These are phyloP conservation scores for Boletus calvinii DNA, from an alignment of 1,284 basidiomycete genomes.

Conservation along the genomic window DNA sequence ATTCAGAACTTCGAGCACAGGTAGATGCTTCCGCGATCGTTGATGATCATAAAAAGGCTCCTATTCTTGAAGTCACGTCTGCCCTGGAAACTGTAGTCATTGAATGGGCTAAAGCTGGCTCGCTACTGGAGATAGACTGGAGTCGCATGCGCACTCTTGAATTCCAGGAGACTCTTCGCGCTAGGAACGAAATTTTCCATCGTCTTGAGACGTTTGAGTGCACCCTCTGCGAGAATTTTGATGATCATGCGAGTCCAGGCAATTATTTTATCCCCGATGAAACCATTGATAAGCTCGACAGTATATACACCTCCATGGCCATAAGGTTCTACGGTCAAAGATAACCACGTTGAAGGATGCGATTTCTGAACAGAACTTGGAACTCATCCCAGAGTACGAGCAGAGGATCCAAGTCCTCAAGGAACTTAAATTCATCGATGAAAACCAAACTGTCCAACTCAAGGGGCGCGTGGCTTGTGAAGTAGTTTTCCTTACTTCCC, in stretches of 20 bases:
- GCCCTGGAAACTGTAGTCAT: slow-evolving; percentile 50
- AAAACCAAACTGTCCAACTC: slow-evolving; percentile 90
- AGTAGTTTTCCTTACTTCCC: slow-evolving; percentile 41
- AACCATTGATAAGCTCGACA: slow-evolving; percentile 35
- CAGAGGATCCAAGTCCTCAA: slow-evolving; percentile 91
- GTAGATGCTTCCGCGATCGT: slow-evolving; percentile 71
- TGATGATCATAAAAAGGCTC: slow-evolving; percentile 61
- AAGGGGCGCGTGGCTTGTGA: slow-evolving; percentile 99
- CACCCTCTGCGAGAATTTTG: slow-evolving; percentile 62
- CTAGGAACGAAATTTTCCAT: slow-evolving; percentile 53
- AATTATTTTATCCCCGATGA: not conserved
- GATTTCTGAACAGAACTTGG: slow-evolving; percentile 95
- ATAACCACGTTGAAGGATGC: slow-evolving; percentile 76
- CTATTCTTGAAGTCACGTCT: slow-evolving; percentile 54
- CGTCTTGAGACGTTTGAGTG: slow-evolving; percentile 50
- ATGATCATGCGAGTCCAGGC: slow-evolving; percentile 35
- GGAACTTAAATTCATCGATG: slow-evolving; percentile 89
- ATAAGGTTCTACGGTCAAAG: slow-evolving; percentile 70
- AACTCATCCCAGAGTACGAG: slow-evolving; percentile 96
- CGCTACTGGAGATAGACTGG: slow-evolving; percentile 84
- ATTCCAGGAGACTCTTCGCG: slow-evolving; percentile 82
- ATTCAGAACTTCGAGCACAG: slow-evolving; percentile 39
- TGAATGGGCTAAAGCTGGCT: slow-evolving; percentile 52
- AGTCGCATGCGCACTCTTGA: slow-evolving; percentile 80
- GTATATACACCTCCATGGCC: slow-evolving; percentile 76